Percentiles rank a stretch among this genome's conserved stretches.
Evolutionary conservation across 2,329 filamentous ascomycete genomes (phyloP).

Genomic region (Didymellaceae sp.): DNA sequence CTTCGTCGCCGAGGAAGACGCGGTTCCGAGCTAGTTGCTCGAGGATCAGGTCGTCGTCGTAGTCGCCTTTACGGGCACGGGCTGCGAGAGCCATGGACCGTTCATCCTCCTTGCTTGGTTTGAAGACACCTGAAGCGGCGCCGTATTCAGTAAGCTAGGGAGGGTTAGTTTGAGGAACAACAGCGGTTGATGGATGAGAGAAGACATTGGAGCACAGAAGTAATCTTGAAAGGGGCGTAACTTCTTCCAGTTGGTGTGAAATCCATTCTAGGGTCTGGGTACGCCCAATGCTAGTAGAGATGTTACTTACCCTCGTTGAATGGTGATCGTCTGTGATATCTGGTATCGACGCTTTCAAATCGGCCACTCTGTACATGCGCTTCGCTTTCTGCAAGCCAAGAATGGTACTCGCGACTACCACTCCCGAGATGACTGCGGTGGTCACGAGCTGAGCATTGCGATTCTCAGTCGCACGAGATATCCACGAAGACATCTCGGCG

Average conservation of each 20-base stretch:
- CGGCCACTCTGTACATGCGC: slow-evolving; percentile 61
- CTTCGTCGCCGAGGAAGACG: slow-evolving; percentile 85
- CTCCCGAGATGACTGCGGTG: slow-evolving; percentile 67
- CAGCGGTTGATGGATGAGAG: neutral
- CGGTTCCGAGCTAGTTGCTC: slow-evolving; percentile 94
- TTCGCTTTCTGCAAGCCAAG: slow-evolving; percentile 63
- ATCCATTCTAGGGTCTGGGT: no score
- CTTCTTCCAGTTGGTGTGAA: no score
- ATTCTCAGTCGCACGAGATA: slow-evolving; percentile 52
- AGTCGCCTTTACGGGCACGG: slow-evolving; percentile 67
- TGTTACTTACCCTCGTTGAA: slow-evolving; percentile 56
- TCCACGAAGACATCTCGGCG: slow-evolving; percentile 54
- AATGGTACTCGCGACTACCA: slow-evolving; percentile 59
- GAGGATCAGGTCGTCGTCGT: slow-evolving; percentile 79
- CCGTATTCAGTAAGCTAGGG: slow-evolving; percentile 67
- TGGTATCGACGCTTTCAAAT: slow-evolving; percentile 68
- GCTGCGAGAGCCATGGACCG: slow-evolving; percentile 64
- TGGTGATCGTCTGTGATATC: slow-evolving; percentile 59
- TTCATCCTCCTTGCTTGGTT: slow-evolving; percentile 61
- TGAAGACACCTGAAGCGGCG: slow-evolving; percentile 55
- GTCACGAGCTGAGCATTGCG: slow-evolving; percentile 69
- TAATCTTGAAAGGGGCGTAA: neutral
- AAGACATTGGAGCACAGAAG: no score
- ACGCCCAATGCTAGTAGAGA: neutral
- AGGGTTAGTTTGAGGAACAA: slow-evolving; percentile 42